Conservation (phyloP, 1,284 basidiomycete species). For the Trametes sp. region DNA sequence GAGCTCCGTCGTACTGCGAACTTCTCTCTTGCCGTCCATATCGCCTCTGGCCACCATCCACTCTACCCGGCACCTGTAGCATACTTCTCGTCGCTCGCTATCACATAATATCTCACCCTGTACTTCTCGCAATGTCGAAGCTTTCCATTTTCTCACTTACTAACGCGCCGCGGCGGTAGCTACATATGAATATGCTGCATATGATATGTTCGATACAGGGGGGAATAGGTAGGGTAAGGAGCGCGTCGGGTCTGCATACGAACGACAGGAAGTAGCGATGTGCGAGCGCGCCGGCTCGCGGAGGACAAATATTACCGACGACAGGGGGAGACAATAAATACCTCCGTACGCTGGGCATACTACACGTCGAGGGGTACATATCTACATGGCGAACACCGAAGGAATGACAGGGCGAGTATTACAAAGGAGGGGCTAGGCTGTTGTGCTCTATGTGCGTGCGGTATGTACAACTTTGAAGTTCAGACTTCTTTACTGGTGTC, state of each 20-base stretch:
- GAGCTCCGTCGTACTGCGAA: constrained; percentile 2
- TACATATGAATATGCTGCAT: neutral
- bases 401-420: neutral
- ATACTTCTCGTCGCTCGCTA: neutral
- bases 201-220: constrained; percentile 4
- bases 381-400: neutral
- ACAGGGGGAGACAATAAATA: constrained; percentile 1
- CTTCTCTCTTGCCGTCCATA: neutral
- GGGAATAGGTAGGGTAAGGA: neutral
- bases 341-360: neutral
- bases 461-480: neutral
- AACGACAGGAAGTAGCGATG: neutral
- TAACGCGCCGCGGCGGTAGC: neutral
- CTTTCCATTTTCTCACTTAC: neutral
- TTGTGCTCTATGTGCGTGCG: neutral
- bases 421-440: neutral
- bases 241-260: neutral
- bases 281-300: neutral
- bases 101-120: neutral
- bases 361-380: neutral
- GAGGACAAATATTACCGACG: neutral
- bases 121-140: neutral
- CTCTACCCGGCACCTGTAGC: neutral
- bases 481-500: constrained; percentile 6
- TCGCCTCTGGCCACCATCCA: neutral